Conservation (phyloP, 345 rosid genomes). For the Odontarrhena argentea region DNA sequence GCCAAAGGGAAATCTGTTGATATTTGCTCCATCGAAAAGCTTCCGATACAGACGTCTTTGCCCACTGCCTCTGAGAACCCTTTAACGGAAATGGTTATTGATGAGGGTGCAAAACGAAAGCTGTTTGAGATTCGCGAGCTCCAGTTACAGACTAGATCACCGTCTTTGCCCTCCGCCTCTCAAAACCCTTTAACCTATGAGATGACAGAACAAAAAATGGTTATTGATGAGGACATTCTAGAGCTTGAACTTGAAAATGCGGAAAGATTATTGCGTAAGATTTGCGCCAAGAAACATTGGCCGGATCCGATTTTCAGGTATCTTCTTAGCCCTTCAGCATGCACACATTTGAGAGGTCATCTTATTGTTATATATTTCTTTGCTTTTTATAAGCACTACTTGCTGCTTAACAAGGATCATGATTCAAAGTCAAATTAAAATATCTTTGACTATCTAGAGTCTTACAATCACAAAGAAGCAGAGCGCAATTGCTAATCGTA, state of each 20-base stretch:
- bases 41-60: conserved; percentile 38
- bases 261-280: conserved; percentile 1
- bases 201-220: background rate
- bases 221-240: background rate
- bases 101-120: background rate
- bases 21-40: conserved; percentile 30
- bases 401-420: background rate
- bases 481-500: background rate
- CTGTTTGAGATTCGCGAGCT: background rate
- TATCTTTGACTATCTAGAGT: background rate
- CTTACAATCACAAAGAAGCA: background rate
- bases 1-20: conserved; percentile 59
- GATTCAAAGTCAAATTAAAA: background rate
- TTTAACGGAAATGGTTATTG: conserved; percentile 24
- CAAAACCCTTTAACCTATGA: conserved; percentile 51
- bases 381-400: background rate
- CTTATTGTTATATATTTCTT: background rate
- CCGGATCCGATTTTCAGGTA: conserved; percentile 59
- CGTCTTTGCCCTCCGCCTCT: conserved; percentile 47
- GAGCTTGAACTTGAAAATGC: no score
- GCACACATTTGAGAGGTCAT: background rate
- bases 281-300: conserved; percentile 60
- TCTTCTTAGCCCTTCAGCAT: background rate
- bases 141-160: conserved; percentile 29
- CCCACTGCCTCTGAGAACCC: conserved; percentile 49